Base-by-base conservation (phyloP, 2,329 filamentous ascomycete genomes). In the Aspergillus terreus region DNA sequence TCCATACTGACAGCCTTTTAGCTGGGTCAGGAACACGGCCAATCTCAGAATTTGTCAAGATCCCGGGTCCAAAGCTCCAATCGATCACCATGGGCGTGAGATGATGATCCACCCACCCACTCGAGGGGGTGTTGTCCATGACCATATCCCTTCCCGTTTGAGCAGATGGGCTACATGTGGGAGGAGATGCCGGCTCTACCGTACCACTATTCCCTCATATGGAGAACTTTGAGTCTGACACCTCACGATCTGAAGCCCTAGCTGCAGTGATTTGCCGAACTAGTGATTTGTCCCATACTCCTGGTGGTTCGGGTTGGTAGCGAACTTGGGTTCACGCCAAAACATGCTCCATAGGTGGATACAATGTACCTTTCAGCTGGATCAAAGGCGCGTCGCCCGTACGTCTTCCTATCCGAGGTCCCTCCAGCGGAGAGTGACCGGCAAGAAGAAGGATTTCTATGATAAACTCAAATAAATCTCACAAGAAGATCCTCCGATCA, bases 41-140 rank as follows among this genome's bases (percentile, higher is more conserved):
- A 21, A 42, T 42, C 40, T 42, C 40, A 36, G 44, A 46, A 46
- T 46, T 46, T 38, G 44, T 46, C 44, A 46, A n/a, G 15, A 46
- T 46, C 32, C 15, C 32, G 15, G 15, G 19, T 12, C 19, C 35
- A 10, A 42, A 23, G 15, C 40, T 17, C 19, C 40, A 17, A 42
- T 42, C 40, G n/a, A 42, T 42, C 40, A 17, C 2, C 19, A 1
- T 42, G 11, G 10, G 5, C 17, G 17, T 17, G n/a, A 12, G 19
- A 21, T 17, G 2, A 17, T 19, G 40, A 42, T 42, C 40, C 40
- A 42, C 44, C 15, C 33, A 46, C 21, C 44, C 40, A 42, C 40
- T 42, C 35, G 15, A 38, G 35, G 35, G 14, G 35, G 35, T 17
- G 14, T n/a, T 42, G 17, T 17, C 40, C 40, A 42, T n/a, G 40